A percentile compares a stretch with the other conserved stretches of the same genome.
phyloP scores from a whole-genome alignment of 129 eudicot species.

The Dittrichia graveolens region DNA sequence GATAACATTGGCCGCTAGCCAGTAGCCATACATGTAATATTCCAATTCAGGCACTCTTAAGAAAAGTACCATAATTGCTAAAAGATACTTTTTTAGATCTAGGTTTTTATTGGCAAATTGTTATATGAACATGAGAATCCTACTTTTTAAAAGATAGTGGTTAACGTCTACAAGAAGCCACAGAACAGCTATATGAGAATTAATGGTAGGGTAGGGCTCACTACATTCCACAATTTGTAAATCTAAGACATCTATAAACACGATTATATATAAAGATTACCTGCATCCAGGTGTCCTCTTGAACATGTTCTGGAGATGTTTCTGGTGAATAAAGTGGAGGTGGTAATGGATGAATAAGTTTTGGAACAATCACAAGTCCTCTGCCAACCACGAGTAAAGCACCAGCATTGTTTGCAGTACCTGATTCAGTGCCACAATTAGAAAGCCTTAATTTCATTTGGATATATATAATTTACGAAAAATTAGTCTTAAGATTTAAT shows the following conservation, averaged over 20 bases:
- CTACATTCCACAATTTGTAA: too few species aligned
- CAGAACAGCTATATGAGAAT: too few species aligned
- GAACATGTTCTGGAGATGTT: constrained; percentile 80
- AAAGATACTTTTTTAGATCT: too few species aligned
- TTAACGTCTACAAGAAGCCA: too few species aligned
- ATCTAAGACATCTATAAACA: neutral
- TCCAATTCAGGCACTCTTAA: neutral
- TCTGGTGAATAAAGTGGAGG: constrained; percentile 94
- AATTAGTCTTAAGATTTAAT: neutral
- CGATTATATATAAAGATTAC: constrained; percentile 27
- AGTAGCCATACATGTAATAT: neutral
- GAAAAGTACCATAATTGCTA: neutral
- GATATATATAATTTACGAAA: neutral
- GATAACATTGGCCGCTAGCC: too few species aligned
- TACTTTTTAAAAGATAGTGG: too few species aligned
- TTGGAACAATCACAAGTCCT: constrained; percentile 87
- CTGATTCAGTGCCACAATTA: constrained; percentile 41
- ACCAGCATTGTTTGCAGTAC: constrained; percentile 97
- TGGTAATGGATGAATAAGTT: constrained; percentile 92
- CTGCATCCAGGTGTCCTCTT: constrained; percentile 95
- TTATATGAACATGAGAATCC: too few species aligned
- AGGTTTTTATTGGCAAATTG: neutral
- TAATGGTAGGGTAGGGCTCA: too few species aligned
- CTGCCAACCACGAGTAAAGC: constrained; percentile 93
- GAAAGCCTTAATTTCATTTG: neutral